phyloP scores from a whole-genome alignment of 495 filamentous ascomycete species.

The Aspergillus sclerotiicarbonarius region DNA sequence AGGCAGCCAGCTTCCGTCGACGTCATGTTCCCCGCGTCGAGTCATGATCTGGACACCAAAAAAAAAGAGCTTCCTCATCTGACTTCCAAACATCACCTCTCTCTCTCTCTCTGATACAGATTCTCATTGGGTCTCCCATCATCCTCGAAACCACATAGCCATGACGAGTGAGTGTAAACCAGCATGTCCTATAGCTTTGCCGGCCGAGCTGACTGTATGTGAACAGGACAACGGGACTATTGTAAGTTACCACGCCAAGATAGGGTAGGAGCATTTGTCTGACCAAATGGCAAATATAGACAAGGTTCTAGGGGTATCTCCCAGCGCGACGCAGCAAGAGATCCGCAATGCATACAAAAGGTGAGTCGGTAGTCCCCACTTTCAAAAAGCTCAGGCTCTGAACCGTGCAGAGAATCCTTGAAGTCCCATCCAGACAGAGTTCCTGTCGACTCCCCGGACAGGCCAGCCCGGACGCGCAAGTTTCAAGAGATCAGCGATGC shows the following conservation, averaged over 20 bases:
- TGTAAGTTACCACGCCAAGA: constrained; percentile 22
- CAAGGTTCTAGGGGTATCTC: constrained; percentile 70
- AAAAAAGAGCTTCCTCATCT: too few species aligned
- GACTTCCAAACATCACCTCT: not conserved
- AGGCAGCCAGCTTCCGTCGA: not conserved
- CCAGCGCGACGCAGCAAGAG: constrained; percentile 73
- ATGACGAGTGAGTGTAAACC: constrained; percentile 18
- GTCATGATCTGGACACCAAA: not conserved
- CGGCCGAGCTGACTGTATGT: constrained; percentile 6
- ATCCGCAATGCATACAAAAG: constrained; percentile 95
- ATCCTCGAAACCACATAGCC: not conserved
- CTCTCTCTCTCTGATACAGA: not conserved
- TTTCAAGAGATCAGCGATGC: constrained; percentile 98
- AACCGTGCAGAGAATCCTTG: constrained; percentile 69
- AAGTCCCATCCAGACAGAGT: constrained; percentile 95
- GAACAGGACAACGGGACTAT: constrained; percentile 29
- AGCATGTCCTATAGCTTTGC: not conserved
- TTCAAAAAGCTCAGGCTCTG: constrained; percentile 1
- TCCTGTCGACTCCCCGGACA: constrained; percentile 78
- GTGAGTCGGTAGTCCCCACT: constrained; percentile 36
- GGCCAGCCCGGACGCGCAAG: constrained; percentile 74
- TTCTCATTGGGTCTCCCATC: too few species aligned
- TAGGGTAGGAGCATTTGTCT: not conserved
- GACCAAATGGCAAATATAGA: constrained; percentile 25
- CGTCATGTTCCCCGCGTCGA: not conserved